A percentile compares a stretch with the other conserved stretches of the same genome.
Conservation (phyloP, 1,139 yeast species). For the Zhuliangozyma blackwelliae region DNA sequence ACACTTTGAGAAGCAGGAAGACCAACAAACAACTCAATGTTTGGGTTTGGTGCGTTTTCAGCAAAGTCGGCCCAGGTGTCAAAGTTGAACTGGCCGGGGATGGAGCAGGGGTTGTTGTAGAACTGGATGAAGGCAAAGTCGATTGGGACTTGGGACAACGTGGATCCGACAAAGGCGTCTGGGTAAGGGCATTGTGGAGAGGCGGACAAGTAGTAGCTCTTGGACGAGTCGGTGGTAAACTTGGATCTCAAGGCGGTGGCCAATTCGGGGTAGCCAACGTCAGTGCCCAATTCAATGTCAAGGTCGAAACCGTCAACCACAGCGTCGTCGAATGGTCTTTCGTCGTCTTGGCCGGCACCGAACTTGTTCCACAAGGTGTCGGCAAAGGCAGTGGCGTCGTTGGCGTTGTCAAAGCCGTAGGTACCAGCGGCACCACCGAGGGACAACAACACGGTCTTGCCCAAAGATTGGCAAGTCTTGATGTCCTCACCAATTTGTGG, state of each 20-base stretch:
- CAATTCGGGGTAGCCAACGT: constrained; percentile 60
- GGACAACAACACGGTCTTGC: constrained; percentile 76
- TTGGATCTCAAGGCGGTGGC: constrained; percentile 58
- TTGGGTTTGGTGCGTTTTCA: constrained; percentile 17
- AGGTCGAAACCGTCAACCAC: constrained; percentile 41
- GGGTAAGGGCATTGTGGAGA: constrained; percentile 96
- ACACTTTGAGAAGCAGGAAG: constrained; percentile 10
- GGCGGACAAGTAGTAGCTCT: constrained; percentile 72
- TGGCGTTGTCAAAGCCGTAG: constrained; percentile 65
- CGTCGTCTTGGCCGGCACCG: constrained; percentile 62
- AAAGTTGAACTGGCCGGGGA: constrained; percentile 66
- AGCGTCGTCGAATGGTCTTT: constrained; percentile 67
- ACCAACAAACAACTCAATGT: constrained; percentile 31
- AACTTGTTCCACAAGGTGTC: constrained; percentile 74
- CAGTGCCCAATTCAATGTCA: constrained; percentile 40
- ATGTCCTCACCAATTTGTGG: constrained; percentile 67
- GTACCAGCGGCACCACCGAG: constrained; percentile 83
- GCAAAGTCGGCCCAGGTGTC: constrained; percentile 80
- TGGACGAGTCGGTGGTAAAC: constrained; percentile 50
- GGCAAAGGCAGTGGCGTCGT: constrained; percentile 65
- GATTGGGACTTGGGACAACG: constrained; percentile 56
- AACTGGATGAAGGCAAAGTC: constrained; percentile 91
- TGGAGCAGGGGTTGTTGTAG: constrained; percentile 81
- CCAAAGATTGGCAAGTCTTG: constrained; percentile 68
- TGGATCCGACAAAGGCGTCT: constrained; percentile 73